phyloP scores from a whole-genome alignment of 2,329 filamentous ascomycete species.

The Pseudocercospora pini-densiflorae region DNA sequence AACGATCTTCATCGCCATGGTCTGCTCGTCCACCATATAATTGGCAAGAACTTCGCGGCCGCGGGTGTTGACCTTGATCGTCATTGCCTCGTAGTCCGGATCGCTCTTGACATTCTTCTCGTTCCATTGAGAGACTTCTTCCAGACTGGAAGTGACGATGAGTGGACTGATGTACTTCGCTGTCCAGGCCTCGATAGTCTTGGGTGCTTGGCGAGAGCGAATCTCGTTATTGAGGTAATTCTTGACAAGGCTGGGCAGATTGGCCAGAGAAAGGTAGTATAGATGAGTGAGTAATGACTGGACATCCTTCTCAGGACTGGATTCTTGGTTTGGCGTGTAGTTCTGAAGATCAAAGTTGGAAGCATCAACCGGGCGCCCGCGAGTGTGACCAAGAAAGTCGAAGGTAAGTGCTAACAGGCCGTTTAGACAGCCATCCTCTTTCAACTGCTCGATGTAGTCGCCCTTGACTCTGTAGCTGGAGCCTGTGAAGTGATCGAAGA shows the following conservation, averaged over 20 bases:
- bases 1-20: constrained; percentile 79
- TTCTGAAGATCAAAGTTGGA: constrained; percentile 72
- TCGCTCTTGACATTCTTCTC: constrained; percentile 44
- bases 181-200: constrained; percentile 83
- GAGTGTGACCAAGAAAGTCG: constrained; percentile 80
- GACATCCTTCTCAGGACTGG: constrained; percentile 71
- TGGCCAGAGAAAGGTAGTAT: constrained; percentile 80
- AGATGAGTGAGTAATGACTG: constrained; percentile 85
- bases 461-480: constrained; percentile 75
- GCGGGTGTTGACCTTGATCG: constrained; percentile 72
- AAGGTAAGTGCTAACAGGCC: constrained; percentile 80
- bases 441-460: constrained; percentile 80
- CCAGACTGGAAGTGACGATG: constrained; percentile 67
- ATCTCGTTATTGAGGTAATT: constrained; percentile 78
- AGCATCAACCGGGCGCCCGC: constrained; percentile 70
- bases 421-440: constrained; percentile 69
- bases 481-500: constrained; percentile 77
- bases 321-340: constrained; percentile 61
- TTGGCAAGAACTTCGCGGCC: constrained; percentile 79
- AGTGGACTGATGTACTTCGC: constrained; percentile 77
- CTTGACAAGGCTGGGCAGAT: constrained; percentile 78
- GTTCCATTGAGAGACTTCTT: constrained; percentile 72
- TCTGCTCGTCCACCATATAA: constrained; percentile 86
- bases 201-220: constrained; percentile 76
- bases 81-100: constrained; percentile 58